Evolutionary conservation across 345 rosid species (phyloP).

Genomic region (Eucalyptus melliodora): DNA sequence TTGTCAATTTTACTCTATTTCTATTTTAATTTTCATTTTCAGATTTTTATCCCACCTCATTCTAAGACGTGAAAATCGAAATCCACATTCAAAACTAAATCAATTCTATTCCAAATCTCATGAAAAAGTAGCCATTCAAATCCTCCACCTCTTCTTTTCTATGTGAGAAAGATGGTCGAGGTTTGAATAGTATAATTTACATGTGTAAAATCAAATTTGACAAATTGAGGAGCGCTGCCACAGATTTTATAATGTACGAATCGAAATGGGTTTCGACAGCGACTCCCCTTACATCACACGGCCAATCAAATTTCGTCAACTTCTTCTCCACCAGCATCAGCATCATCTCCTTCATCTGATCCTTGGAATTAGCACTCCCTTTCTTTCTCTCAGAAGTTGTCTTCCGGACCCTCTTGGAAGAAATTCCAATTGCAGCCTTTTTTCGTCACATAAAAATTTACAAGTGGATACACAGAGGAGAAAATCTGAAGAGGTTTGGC

Average conservation of each 20-base stretch:
- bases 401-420: neutral
- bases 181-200: neutral
- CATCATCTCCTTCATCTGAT: neutral
- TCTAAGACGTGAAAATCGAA: accelerated
- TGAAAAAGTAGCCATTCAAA: no score
- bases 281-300: neutral
- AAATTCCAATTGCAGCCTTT: neutral
- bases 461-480: neutral
- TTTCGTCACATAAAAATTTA: neutral
- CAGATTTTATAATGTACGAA: neutral
- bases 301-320: neutral
- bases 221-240: neutral
- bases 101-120: accelerated
- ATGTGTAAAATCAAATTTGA: neutral
- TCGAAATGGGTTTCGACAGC: neutral
- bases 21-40: accelerated
- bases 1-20: no score
- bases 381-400: neutral
- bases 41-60: accelerated
- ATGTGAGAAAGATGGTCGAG: neutral
- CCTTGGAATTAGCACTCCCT: neutral
- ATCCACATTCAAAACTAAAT: no score
- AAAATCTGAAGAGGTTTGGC: neutral
- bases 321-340: neutral
- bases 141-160: accelerated